Percentiles rank a stretch among this genome's conserved stretches.
Evolutionary conservation across 129 eudicot genomes (phyloP).

Genomic region (Ambrosia artemisiifolia): DNA sequence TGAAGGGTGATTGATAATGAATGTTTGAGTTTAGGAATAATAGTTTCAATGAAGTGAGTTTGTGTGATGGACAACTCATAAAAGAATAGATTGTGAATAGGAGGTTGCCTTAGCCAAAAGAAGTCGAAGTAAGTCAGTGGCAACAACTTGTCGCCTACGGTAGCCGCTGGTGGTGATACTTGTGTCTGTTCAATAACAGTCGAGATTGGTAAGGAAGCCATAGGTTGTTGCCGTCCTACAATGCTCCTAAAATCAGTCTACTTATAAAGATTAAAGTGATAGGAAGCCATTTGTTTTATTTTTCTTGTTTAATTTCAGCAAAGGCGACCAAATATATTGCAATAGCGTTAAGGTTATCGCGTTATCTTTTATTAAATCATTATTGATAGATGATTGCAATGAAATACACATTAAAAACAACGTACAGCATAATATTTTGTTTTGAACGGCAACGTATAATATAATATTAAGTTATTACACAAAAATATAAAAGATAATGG

Average conservation of each 20-base stretch:
- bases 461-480: too few relatives aligned
- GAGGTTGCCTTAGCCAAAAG: conserved; percentile 33
- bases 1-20: conserved; percentile 39
- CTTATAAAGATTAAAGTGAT: not conserved
- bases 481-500: too few relatives aligned
- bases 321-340: too few relatives aligned
- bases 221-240: not conserved
- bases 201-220: conserved; percentile 2
- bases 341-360: too few relatives aligned
- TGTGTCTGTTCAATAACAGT: conserved; percentile 17
- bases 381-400: too few relatives aligned
- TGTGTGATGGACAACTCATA: conserved; percentile 26
- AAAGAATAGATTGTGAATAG: conserved; percentile 36
- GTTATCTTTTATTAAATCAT: too few relatives aligned
- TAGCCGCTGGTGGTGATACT: conserved; percentile 33
- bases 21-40: conserved; percentile 34
- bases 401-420: too few relatives aligned
- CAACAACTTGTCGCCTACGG: conserved; percentile 9
- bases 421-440: too few relatives aligned
- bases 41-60: conserved; percentile 21
- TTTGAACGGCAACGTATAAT: too few relatives aligned
- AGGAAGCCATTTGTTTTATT: not conserved
- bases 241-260: conserved; percentile 17
- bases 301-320: too few relatives aligned
- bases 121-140: conserved; percentile 43